Conservation (phyloP, 1,284 basidiomycete genomes). For the Fomitopsis betulina region DNA sequence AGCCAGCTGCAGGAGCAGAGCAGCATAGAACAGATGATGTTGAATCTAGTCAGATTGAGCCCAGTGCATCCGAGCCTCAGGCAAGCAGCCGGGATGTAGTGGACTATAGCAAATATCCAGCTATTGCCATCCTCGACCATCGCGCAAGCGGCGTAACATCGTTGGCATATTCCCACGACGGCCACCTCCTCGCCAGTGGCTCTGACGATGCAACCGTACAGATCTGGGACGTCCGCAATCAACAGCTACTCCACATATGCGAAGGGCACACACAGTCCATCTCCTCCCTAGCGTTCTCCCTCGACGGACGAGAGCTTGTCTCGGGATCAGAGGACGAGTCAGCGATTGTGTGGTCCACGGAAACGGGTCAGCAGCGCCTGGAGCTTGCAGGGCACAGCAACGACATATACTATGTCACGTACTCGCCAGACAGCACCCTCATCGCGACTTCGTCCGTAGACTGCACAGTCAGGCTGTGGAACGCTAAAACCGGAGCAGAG, state of each 20-base stretch:
- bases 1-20: not conserved
- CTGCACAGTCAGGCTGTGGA: slow-evolving; percentile 18
- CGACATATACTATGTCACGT: slow-evolving; percentile 16
- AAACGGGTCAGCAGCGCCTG: not conserved
- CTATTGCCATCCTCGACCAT: not conserved
- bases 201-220: slow-evolving; percentile 12
- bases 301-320: slow-evolving; percentile 14
- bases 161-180: slow-evolving; percentile 18
- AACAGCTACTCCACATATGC: slow-evolving; percentile 4
- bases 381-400: slow-evolving; percentile 8
- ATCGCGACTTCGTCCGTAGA: slow-evolving; percentile 22
- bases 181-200: slow-evolving; percentile 14
- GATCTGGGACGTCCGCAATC: slow-evolving; percentile 12
- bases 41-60: not conserved
- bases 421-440: slow-evolving; percentile 17
- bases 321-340: slow-evolving; percentile 14
- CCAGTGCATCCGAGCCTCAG: not conserved
- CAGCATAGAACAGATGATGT: too few species aligned
- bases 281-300: slow-evolving; percentile 19
- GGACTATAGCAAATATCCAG: not conserved
- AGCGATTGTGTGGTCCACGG: slow-evolving; percentile 17
- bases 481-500: slow-evolving; percentile 11
- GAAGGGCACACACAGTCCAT: slow-evolving; percentile 13
- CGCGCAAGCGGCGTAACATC: slow-evolving; percentile 13
- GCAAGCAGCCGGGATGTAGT: too few species aligned